Conservation (phyloP, 805 yeast genomes). For the Kuraishia cidri region DNA sequence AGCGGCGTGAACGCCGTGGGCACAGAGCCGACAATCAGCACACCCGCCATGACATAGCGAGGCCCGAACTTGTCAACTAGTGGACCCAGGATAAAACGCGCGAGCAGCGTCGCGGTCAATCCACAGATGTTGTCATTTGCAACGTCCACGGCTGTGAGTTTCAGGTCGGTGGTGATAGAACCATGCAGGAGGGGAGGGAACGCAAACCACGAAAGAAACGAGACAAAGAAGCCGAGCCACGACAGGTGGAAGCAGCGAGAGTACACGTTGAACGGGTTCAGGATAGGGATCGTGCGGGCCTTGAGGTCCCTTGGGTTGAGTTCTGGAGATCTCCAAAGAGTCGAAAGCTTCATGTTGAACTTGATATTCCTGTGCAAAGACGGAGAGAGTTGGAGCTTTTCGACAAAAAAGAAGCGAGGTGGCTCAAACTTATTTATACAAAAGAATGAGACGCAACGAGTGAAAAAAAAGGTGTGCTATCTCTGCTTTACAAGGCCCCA, state of each 20-base stretch:
- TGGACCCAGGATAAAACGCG: conserved; percentile 18
- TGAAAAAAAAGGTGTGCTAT: too few species aligned
- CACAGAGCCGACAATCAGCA: conserved; percentile 15
- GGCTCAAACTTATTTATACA: neutral
- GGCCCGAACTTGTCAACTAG: conserved; percentile 19
- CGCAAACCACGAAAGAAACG: conserved; percentile 22
- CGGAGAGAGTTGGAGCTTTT: too few species aligned
- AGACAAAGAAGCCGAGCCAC: conserved; percentile 21
- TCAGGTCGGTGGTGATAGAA: conserved; percentile 13
- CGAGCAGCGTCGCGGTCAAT: conserved; percentile 17
- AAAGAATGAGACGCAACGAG: neutral
- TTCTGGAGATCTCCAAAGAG: conserved; percentile 13
- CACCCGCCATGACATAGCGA: conserved; percentile 15
- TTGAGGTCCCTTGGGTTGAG: conserved; percentile 17
- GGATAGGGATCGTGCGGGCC: conserved; percentile 15
- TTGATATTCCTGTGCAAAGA: too few species aligned
- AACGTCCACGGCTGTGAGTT: conserved; percentile 13
- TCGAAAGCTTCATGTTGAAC: conserved; percentile 6
- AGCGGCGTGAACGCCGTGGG: conserved; percentile 19
- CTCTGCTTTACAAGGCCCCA: too few species aligned
- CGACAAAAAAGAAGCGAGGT: too few species aligned
- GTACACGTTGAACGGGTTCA: conserved; percentile 14
- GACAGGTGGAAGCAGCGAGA: conserved; percentile 16
- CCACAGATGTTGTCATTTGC: conserved; percentile 21
- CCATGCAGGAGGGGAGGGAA: conserved; percentile 20